Percentiles rank a stretch among this genome's conserved stretches.
Conservation (phyloP, 176 grass and related monocot genomes). For the Lolium rigidum region DNA sequence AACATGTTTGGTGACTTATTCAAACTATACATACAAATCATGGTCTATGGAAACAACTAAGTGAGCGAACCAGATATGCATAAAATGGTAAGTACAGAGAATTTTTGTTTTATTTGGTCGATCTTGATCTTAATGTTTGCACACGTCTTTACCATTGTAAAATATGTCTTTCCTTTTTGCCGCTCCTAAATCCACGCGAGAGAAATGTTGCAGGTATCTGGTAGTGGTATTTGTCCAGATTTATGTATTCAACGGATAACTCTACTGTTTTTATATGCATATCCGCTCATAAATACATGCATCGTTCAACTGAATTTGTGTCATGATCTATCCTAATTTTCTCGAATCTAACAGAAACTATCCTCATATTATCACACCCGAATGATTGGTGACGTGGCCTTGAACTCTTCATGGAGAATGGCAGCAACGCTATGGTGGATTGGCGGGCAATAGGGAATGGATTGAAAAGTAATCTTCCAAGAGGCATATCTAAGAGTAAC, state of each 20-base stretch:
- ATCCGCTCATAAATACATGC: not conserved
- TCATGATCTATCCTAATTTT: not conserved
- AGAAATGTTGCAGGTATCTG: not conserved
- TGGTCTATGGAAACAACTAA: not conserved
- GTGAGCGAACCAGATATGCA: not conserved
- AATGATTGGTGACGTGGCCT: not conserved
- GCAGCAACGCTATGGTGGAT: not conserved
- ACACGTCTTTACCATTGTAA: not conserved
- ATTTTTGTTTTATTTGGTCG: constrained; percentile 1
- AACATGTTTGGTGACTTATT: not conserved
- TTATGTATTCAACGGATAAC: not conserved
- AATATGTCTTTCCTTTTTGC: not conserved
- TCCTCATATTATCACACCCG: not conserved
- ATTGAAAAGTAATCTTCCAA: not conserved
- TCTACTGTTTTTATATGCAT: not conserved
- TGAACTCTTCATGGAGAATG: not conserved
- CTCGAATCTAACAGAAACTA: not conserved
- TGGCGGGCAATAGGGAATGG: not conserved
- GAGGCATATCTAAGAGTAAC: not conserved
- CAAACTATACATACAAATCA: constrained; percentile 1
- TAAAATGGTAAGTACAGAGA: not conserved
- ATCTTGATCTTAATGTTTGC: not conserved
- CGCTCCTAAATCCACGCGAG: not conserved
- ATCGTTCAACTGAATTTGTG: not conserved
- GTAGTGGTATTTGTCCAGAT: not conserved